Evolutionary conservation across 2,329 filamentous ascomycete species (phyloP).

Genomic region (Aspergillus calidoustus): DNA sequence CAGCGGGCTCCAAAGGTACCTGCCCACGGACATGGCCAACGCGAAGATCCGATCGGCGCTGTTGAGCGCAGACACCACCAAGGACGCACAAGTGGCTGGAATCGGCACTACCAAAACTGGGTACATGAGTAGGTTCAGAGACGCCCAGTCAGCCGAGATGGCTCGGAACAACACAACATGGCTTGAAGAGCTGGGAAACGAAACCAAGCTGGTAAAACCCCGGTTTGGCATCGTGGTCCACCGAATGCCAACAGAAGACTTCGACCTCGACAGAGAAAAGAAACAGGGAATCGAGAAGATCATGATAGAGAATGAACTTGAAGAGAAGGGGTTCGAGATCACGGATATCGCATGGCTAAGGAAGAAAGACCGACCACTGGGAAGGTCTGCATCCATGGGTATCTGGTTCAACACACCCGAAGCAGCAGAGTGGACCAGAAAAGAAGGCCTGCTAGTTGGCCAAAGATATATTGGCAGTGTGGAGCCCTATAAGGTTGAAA

Average conservation of each 20-base stretch:
- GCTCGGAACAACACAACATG: slow-evolving; percentile 28
- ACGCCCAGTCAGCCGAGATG: slow-evolving; percentile 22
- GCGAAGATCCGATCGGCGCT: not conserved
- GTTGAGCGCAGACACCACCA: not conserved
- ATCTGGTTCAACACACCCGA: too few relatives aligned
- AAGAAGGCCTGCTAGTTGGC: too few relatives aligned
- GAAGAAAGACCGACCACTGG: too few relatives aligned
- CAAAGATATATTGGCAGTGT: too few relatives aligned
- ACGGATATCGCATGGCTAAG: too few relatives aligned
- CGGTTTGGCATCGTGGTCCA: slow-evolving; percentile 25
- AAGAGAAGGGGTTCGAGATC: too few relatives aligned
- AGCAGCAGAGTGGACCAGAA: too few relatives aligned
- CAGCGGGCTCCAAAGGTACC: not conserved
- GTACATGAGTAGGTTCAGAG: slow-evolving; percentile 31
- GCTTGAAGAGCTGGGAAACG: slow-evolving; percentile 25
- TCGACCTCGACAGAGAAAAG: slow-evolving; percentile 4
- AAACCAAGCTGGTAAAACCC: slow-evolving; percentile 28
- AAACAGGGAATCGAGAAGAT: slow-evolving; percentile 23
- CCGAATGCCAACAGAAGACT: slow-evolving; percentile 26
- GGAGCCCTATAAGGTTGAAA: too few relatives aligned
- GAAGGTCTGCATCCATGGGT: too few relatives aligned
- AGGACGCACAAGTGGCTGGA: slow-evolving; percentile 25
- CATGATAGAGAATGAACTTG: slow-evolving; percentile 24
- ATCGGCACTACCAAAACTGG: slow-evolving; percentile 27
- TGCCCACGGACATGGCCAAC: not conserved